phyloP scores from a whole-genome alignment of 225 moss, liverwort and hornwort species.

The Pseudisothecium myosuroides region DNA sequence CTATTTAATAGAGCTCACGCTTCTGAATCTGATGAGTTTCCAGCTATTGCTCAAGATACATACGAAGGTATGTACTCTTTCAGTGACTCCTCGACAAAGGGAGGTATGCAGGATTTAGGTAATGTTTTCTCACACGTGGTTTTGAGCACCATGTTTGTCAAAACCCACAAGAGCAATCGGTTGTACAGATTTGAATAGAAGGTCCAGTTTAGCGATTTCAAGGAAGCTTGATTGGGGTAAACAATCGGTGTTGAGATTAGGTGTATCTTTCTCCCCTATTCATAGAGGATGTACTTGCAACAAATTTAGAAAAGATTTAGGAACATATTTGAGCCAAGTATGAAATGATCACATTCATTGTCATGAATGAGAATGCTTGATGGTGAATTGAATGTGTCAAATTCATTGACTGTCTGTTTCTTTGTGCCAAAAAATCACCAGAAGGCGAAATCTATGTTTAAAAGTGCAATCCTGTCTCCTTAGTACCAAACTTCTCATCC shows the following conservation, averaged over 20 bases:
- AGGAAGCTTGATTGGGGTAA: not conserved
- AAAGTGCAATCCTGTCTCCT: not conserved
- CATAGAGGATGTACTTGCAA: not conserved
- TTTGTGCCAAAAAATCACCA: not conserved
- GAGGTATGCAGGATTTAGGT: conserved; percentile 44
- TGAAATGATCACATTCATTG: not conserved
- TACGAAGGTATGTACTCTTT: conserved; percentile 14
- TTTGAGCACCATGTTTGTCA: conserved; percentile 64
- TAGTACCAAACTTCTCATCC: too few relatives aligned
- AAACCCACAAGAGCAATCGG: conserved; percentile 11
- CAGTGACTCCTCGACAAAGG: conserved; percentile 29
- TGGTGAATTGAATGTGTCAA: not conserved
- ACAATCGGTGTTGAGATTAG: not conserved
- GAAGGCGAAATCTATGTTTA: not conserved
- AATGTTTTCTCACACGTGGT: conserved; percentile 79
- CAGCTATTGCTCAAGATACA: conserved; percentile 5
- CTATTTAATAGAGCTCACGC: conserved; percentile 45
- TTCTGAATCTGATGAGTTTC: conserved; percentile 12
- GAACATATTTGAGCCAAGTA: not conserved
- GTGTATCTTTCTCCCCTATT: not conserved
- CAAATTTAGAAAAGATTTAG: not conserved
- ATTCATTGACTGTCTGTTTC: not conserved
- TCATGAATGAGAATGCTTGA: not conserved
- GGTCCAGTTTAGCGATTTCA: not conserved
- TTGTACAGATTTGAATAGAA: conserved; percentile 17